phyloP scores from a whole-genome alignment of 805 yeast species.

The Yamadazyma kitorensis region DNA sequence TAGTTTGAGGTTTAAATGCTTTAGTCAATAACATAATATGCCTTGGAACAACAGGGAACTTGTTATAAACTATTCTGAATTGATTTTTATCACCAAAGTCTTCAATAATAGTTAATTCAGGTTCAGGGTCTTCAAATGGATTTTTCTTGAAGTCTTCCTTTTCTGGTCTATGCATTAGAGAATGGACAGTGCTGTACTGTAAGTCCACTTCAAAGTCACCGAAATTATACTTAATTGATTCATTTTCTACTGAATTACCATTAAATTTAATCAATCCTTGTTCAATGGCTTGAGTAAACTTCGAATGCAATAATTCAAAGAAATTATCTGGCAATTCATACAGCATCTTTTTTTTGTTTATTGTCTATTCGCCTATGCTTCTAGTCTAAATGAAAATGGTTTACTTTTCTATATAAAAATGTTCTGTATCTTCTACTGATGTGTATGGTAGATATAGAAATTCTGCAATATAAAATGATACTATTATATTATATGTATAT shows the following conservation, averaged over 20 bases:
- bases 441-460: too few relatives aligned
- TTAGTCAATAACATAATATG: constrained; percentile 81
- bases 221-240: constrained; percentile 21
- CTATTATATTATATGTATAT: too few relatives aligned
- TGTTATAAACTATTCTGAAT: constrained; percentile 69
- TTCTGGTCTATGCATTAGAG: constrained; percentile 39
- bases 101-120: constrained; percentile 60
- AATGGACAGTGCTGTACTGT: constrained; percentile 30
- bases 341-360: constrained; percentile 13
- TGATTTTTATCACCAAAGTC: constrained; percentile 51
- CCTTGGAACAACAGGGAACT: constrained; percentile 77
- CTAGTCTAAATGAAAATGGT: too few relatives aligned
- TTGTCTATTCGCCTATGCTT: too few relatives aligned
- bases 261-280: constrained; percentile 49
- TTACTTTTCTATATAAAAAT: too few relatives aligned
- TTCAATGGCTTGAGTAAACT: constrained; percentile 48
- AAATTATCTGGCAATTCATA: constrained; percentile 38
- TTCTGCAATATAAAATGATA: too few relatives aligned
- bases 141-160: constrained; percentile 43
- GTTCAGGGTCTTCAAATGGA: constrained; percentile 83
- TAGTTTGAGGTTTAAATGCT: constrained; percentile 65
- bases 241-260: constrained; percentile 41
- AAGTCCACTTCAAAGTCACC: constrained; percentile 17
- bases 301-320: constrained; percentile 27
- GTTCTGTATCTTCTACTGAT: too few relatives aligned